Evolutionary conservation across 306 rosid genomes (phyloP).

Genomic region (Quillaja saponaria): DNA sequence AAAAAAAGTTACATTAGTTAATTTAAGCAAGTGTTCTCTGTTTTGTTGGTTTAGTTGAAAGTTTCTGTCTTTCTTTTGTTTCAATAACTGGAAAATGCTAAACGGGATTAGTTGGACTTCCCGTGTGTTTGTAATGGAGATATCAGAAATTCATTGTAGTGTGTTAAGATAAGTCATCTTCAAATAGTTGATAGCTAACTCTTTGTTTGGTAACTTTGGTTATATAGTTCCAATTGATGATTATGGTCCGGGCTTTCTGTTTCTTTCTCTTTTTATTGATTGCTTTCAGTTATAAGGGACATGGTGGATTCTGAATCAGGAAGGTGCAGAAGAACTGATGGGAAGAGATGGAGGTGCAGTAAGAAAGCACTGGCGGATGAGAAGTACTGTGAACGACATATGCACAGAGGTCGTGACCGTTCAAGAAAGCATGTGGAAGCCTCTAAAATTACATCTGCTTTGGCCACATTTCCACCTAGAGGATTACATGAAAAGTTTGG

Average conservation of each 20-base stretch:
- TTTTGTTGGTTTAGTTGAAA: constrained; percentile 5
- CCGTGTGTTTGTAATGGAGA: constrained; percentile 10
- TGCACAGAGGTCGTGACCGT: constrained; percentile 90
- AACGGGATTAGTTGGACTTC: not conserved
- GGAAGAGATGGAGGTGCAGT: constrained; percentile 90
- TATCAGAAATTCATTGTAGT: not conserved
- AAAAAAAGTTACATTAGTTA: no score
- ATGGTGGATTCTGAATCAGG: constrained; percentile 63
- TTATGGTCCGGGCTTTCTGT: constrained; percentile 22
- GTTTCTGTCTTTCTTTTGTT: not conserved
- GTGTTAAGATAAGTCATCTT: constrained; percentile 8
- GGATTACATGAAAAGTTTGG: constrained; percentile 21
- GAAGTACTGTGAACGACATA: constrained; percentile 81
- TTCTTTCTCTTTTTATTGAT: constrained; percentile 38
- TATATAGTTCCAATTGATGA: not conserved
- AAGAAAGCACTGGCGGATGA: constrained; percentile 45
- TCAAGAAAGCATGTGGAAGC: constrained; percentile 99
- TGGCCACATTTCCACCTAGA: constrained; percentile 33
- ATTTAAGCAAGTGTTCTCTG: no score
- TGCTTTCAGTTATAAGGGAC: constrained; percentile 32
- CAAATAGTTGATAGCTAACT: not conserved
- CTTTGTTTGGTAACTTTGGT: not conserved
- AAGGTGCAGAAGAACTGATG: constrained; percentile 94
- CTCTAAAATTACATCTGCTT: constrained; percentile 39
- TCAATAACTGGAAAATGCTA: constrained; percentile 1